phyloP scores from a whole-genome alignment of 345 rosid genomes.

The Bruguiera sexangula region DNA sequence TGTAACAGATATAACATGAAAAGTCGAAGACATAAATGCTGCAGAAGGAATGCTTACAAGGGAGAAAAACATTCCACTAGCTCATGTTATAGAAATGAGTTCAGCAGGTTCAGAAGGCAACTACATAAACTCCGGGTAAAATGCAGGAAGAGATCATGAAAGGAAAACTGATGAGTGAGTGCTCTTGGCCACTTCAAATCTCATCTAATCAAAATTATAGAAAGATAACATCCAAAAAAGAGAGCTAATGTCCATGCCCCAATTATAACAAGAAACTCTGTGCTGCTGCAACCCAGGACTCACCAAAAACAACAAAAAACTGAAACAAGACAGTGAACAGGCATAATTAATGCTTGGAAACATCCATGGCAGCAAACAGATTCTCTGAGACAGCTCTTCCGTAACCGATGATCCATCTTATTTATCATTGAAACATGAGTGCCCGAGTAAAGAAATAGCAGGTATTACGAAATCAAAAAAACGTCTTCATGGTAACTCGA shows the following conservation, averaged over 20 bases:
- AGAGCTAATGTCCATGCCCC: slow-evolving; percentile 10
- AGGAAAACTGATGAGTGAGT: slow-evolving; percentile 37
- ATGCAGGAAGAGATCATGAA: background rate
- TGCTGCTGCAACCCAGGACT: slow-evolving; percentile 26
- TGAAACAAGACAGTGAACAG: slow-evolving; percentile 7
- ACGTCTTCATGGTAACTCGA: slow-evolving; percentile 43
- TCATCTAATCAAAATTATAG: slow-evolving; percentile 31
- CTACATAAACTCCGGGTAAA: slow-evolving; percentile 12
- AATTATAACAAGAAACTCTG: slow-evolving; percentile 14
- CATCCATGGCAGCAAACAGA: slow-evolving; percentile 32
- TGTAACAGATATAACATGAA: no score
- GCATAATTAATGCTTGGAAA: slow-evolving; percentile 6
- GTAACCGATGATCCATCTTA: slow-evolving; percentile 19
- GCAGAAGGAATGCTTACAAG: no score
- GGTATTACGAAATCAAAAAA: slow-evolving; percentile 27
- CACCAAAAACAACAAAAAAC: slow-evolving; percentile 11
- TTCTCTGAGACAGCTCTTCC: slow-evolving; percentile 26
- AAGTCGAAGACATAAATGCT: no score
- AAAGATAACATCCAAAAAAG: slow-evolving; percentile 4
- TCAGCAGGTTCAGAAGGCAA: slow-evolving; percentile 14
- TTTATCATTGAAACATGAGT: slow-evolving; percentile 5
- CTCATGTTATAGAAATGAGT: slow-evolving; percentile 3
- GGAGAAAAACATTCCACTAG: no score
- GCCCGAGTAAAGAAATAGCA: slow-evolving; percentile 5
- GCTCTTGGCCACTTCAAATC: slow-evolving; percentile 47